Conservation (phyloP, 345 rosid species). For the Eucalyptus albens region DNA sequence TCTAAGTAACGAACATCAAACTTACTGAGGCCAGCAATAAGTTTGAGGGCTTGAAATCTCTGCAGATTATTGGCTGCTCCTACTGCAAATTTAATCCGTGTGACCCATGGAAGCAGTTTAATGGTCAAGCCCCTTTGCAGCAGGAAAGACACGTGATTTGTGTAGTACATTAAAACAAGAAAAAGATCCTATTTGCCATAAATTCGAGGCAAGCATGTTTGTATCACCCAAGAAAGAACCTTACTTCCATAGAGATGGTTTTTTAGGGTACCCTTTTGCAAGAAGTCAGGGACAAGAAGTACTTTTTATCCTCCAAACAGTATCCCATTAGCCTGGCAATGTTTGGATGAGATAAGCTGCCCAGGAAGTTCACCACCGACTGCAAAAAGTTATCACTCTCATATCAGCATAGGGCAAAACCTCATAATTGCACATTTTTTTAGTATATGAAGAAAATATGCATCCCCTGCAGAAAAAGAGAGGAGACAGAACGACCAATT, state of each 20-base stretch:
- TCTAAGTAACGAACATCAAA: not conserved
- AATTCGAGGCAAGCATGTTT: not conserved
- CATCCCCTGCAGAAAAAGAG: not conserved
- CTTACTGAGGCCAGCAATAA: not conserved
- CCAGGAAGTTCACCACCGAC: not conserved
- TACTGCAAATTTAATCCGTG: not conserved
- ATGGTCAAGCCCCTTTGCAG: not conserved
- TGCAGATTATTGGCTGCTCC: constrained; percentile 8
- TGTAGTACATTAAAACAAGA: not conserved
- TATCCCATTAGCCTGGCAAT: not conserved
- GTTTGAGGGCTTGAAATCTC: not conserved
- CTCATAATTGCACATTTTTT: not conserved
- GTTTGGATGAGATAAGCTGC: not conserved
- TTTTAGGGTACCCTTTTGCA: not conserved
- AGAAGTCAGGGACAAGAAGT: constrained; percentile 1
- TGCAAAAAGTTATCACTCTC: not conserved
- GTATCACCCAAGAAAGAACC: not conserved
- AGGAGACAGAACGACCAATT: not conserved
- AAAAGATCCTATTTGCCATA: not conserved
- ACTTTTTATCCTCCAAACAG: not conserved
- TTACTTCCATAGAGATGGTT: constrained; percentile 5
- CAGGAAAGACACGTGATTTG: not conserved
- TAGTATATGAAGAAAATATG: not conserved
- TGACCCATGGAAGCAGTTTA: not conserved
- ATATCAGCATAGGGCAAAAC: not conserved